Percentiles rank a stretch among this genome's conserved stretches.
Evolutionary conservation across 148 eudicot genomes (phyloP).

Genomic region (Camellia sinensis): DNA sequence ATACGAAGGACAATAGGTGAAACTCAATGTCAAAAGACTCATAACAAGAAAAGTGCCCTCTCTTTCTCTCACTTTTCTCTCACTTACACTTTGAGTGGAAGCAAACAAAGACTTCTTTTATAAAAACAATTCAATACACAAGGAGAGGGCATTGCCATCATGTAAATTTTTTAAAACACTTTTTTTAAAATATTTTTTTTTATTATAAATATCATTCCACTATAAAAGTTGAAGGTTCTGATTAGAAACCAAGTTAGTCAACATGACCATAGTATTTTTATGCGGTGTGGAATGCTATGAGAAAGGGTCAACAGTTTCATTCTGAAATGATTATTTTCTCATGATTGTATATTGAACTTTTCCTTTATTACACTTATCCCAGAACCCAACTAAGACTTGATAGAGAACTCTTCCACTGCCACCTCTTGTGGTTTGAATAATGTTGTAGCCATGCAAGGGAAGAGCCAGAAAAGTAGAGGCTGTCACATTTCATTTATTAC

Average conservation of each 20-base stretch:
- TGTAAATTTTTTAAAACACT: not conserved
- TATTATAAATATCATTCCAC: not conserved
- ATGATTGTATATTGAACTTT: not conserved
- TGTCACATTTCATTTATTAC: not conserved
- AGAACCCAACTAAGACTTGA: not conserved
- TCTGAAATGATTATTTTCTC: constrained; percentile 8
- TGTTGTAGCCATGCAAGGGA: not conserved
- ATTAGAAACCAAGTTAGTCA: not conserved
- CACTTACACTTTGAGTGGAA: no score
- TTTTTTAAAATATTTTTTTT: no score
- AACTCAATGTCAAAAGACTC: not conserved
- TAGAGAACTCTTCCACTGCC: not conserved
- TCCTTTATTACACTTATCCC: not conserved
- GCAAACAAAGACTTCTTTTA: not conserved
- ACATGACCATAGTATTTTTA: not conserved
- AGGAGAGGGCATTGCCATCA: not conserved
- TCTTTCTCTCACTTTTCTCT: not conserved
- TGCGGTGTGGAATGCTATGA: not conserved
- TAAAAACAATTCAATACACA: not conserved
- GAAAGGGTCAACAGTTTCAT: not conserved
- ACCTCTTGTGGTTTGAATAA: not conserved
- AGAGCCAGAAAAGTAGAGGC: not conserved
- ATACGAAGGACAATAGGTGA: not conserved
- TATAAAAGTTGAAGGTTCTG: not conserved
- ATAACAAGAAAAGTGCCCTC: no score